phyloP scores from a whole-genome alignment of 2,329 filamentous ascomycete species.

The Ophiobolus disseminans region DNA sequence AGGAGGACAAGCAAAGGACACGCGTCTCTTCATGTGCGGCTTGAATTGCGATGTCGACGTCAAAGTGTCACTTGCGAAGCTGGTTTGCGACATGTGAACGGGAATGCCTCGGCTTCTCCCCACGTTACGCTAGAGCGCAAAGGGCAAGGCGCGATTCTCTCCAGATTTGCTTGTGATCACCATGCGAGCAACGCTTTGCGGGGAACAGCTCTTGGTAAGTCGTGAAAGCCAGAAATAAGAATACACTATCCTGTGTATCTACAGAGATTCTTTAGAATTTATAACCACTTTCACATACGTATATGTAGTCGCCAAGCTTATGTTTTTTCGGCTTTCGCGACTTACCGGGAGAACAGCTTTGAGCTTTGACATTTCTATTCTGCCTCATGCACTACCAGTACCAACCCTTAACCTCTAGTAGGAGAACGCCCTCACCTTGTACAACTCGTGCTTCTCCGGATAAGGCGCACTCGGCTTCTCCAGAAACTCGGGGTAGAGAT shows the following conservation, averaged over 20 bases:
- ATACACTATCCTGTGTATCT: too few species aligned
- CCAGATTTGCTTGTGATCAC: slow-evolving; percentile 11
- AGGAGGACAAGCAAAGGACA: slow-evolving; percentile 1
- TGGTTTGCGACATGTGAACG: slow-evolving; percentile 15
- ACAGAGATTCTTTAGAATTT: too few species aligned
- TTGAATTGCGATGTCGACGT: slow-evolving; percentile 9
- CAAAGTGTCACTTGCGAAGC: slow-evolving; percentile 17
- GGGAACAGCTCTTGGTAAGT: too few species aligned
- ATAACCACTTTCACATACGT: too few species aligned
- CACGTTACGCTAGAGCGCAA: background rate
- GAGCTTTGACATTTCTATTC: too few species aligned
- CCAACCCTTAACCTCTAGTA: slow-evolving; percentile 27
- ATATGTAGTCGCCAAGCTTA: too few species aligned
- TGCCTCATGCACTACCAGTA: too few species aligned
- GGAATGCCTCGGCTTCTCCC: slow-evolving; percentile 3
- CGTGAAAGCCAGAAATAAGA: too few species aligned
- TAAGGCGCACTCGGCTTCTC: slow-evolving; percentile 41
- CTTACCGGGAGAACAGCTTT: too few species aligned
- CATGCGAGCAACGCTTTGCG: background rate
- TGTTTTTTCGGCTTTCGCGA: too few species aligned
- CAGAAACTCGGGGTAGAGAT: slow-evolving; percentile 51
- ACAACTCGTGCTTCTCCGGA: slow-evolving; percentile 51
- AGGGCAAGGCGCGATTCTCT: background rate
- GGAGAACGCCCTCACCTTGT: slow-evolving; percentile 46
- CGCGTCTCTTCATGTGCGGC: slow-evolving; percentile 13